Evolutionary conservation across 169 alveolate species (phyloP), one percentile per base, ranked within the genome.

Genomic region (Cardiosporidium cionae): DNA sequence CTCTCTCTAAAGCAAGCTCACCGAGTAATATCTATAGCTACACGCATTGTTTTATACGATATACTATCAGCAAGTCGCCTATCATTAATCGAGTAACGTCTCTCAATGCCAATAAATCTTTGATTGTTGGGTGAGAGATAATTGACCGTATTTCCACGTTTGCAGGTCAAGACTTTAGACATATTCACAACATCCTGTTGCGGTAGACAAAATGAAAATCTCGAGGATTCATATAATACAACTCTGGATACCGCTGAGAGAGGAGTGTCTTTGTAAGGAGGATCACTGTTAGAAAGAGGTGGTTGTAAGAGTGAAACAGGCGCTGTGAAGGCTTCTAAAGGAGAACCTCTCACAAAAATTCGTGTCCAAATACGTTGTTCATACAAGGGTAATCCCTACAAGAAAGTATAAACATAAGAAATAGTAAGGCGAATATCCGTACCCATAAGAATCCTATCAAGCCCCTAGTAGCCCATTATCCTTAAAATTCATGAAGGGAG

Each of bases 121-220:
- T 76, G 66, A 52, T 76, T 79, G 31, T 70, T 81, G 68, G 79
- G 77, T n/a, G 87, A 70, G 52, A 83, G 81, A 27, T 79, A 65
- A 35, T 74, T 72, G n/a, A 80, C 79, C 9, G 75, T 70, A 32
- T 78, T 53, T n/a, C 89, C 89, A 33, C 71, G 64, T 64, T 78
- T 72, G 62, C 76, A 84, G 33, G 71, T 64, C 36, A 83, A 44
- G 25, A 79, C 79, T 27, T 78, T 78, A 4, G 74, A 65, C 27
- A 74, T 75, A 1, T 74, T 74, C 22, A 74, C 36, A 6, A 75
- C 68, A 44, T 74, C 81, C 28, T 66, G 81, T 5, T 35, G 62
- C 4, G 81, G 81, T 27, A 74, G 74, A 32, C 66, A 68, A n/a
- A 74, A 74, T 3, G 75, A 54, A 35, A 74, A 74, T 28, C 74